Percentiles rank a stretch among this genome's conserved stretches.
phyloP scores from a whole-genome alignment of 1,284 basidiomycete species.

The Rhodotorula sp. region DNA sequence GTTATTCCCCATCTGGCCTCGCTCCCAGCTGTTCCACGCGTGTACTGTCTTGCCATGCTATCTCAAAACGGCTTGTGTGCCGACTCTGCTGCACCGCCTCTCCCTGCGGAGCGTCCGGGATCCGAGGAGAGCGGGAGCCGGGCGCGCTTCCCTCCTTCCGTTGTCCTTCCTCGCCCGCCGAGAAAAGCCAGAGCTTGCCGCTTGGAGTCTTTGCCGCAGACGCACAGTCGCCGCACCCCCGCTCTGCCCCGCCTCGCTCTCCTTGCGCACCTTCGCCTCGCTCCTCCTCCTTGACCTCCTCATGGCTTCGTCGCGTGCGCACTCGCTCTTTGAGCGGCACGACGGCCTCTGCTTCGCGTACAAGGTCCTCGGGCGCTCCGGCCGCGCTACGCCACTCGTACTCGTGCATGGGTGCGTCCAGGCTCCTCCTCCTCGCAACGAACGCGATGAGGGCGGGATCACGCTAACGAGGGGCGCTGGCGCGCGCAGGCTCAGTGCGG shows the following conservation, averaged over 20 bases:
- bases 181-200: too few species aligned
- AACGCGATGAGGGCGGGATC: neutral
- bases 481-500: slow-evolving; percentile 28
- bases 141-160: too few species aligned
- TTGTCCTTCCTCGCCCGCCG: too few species aligned
- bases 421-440: neutral
- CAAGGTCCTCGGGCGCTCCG: slow-evolving; percentile 29
- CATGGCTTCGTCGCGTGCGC: slow-evolving; percentile 10
- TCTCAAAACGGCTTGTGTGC: too few species aligned
- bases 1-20: neutral
- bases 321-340: slow-evolving; percentile 17
- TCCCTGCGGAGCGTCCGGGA: too few species aligned
- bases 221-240: too few species aligned
- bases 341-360: slow-evolving; percentile 35
- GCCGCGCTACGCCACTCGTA: slow-evolving; percentile 25
- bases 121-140: too few species aligned
- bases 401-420: slow-evolving; percentile 36
- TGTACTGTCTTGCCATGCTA: neutral
- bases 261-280: neutral
- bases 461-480: neutral
- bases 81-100: too few species aligned
- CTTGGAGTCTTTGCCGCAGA: too few species aligned
- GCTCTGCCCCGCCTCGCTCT: neutral
- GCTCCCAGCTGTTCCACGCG: neutral
- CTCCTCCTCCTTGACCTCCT: too few species aligned